Conservation (phyloP, 2,329 filamentous ascomycete genomes). For the Lithohypha guttulata region DNA sequence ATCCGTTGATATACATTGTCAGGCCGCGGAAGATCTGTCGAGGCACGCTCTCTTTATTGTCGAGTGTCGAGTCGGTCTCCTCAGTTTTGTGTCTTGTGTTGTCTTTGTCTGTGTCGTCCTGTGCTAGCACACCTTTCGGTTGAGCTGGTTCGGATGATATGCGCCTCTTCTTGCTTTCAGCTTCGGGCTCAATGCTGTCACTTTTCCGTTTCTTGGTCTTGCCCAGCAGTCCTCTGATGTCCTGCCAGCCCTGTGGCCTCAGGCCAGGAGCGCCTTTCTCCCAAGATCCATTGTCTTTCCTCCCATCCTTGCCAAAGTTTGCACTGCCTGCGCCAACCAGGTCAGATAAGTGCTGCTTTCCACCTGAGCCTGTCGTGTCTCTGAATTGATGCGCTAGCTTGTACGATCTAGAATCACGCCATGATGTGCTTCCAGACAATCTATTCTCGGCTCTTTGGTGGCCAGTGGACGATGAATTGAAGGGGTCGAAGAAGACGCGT, state of each 20-base stretch:
- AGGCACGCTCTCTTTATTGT: too few relatives aligned
- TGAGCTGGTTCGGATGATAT: neutral
- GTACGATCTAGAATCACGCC: constrained; percentile 57
- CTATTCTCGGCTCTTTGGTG: constrained; percentile 66
- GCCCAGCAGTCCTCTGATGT: constrained; percentile 39
- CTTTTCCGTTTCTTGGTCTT: constrained; percentile 35
- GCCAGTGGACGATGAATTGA: constrained; percentile 61
- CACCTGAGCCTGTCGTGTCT: constrained; percentile 47
- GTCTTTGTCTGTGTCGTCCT: neutral
- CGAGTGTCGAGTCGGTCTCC: too few relatives aligned
- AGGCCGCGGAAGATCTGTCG: constrained; percentile 56
- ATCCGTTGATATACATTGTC: constrained; percentile 78
- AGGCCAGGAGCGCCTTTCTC: constrained; percentile 31
- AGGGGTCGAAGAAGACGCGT: constrained; percentile 29
- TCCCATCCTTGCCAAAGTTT: constrained; percentile 41
- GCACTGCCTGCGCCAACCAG: constrained; percentile 54
- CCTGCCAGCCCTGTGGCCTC: constrained; percentile 24
- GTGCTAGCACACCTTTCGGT: neutral
- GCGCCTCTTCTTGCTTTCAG: constrained; percentile 17
- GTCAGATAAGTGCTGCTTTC: constrained; percentile 48
- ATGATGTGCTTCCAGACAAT: constrained; percentile 52
- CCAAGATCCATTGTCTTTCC: constrained; percentile 44
- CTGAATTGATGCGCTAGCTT: constrained; percentile 64
- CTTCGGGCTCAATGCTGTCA: constrained; percentile 11
- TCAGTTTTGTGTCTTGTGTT: neutral